Conservation (phyloP, 1,284 basidiomycete species). For the Phylloboletellus chloephorus region DNA sequence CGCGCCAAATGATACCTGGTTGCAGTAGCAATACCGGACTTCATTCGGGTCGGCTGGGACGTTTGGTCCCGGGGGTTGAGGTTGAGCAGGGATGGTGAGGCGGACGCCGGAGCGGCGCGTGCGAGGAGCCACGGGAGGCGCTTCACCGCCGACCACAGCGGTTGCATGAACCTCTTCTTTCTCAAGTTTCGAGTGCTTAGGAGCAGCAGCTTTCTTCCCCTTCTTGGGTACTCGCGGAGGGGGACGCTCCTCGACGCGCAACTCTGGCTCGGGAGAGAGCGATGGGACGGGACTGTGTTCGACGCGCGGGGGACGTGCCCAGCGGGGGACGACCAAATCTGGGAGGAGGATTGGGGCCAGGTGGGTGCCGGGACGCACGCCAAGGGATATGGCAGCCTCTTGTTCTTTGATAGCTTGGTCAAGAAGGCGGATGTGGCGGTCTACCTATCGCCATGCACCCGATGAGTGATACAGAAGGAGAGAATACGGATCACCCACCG, state of each 20-base stretch:
- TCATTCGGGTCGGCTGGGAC: conserved; percentile 43
- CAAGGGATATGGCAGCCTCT: conserved; percentile 53
- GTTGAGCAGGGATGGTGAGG: conserved; percentile 38
- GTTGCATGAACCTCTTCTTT: conserved; percentile 17
- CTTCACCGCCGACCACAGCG: conserved; percentile 10
- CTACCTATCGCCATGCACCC: conserved; percentile 39
- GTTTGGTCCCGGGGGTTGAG: conserved; percentile 14
- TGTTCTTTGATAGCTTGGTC: conserved; percentile 73
- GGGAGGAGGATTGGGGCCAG: conserved; percentile 53
- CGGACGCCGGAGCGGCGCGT: conserved; percentile 32
- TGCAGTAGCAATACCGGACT: conserved; percentile 70
- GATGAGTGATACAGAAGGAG: conserved; percentile 4
- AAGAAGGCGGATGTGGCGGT: conserved; percentile 65
- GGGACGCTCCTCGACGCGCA: conserved; percentile 18
- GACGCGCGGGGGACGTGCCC: conserved; percentile 40
- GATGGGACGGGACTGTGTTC: conserved; percentile 40
- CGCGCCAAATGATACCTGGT: conserved; percentile 69
- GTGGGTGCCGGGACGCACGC: conserved; percentile 48
- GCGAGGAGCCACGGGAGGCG: conserved; percentile 11
- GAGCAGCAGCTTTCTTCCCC: conserved; percentile 18
- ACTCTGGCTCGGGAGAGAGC: conserved; percentile 29
- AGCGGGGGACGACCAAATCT: conserved; percentile 52
- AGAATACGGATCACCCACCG: conserved; percentile 39
- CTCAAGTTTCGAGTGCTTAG: conserved; percentile 17
- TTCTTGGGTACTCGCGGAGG: conserved; percentile 15